Conservation (phyloP, 176 grass and related monocot species). For the Oryza punctata region DNA sequence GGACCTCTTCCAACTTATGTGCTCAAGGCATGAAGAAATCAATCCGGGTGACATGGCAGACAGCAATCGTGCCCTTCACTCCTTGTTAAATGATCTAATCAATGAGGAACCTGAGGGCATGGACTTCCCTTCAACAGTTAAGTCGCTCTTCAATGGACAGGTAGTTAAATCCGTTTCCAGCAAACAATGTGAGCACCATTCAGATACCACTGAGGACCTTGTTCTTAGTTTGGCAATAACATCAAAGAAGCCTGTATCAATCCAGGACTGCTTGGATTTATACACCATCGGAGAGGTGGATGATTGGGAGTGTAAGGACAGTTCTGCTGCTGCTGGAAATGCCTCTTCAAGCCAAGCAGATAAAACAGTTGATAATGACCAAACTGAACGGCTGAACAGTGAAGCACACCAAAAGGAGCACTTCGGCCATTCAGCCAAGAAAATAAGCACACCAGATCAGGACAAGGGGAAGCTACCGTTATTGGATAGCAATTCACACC, state of each 20-base stretch:
- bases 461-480: background rate
- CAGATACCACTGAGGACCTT: slow-evolving; percentile 51
- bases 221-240: slow-evolving; percentile 73
- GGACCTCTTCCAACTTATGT: slow-evolving; percentile 62
- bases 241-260: slow-evolving; percentile 54
- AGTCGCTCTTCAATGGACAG: slow-evolving; percentile 61
- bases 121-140: slow-evolving; percentile 31
- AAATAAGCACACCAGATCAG: background rate
- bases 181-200: slow-evolving; percentile 59
- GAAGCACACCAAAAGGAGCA: background rate
- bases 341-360: too few species aligned
- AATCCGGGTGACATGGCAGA: slow-evolving; percentile 54
- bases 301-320: slow-evolving; percentile 43
- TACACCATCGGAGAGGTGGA: slow-evolving; percentile 57
- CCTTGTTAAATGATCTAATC: slow-evolving; percentile 61
- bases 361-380: background rate
- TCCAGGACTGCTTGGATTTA: slow-evolving; percentile 66
- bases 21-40: slow-evolving; percentile 55
- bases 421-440: background rate
- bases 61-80: slow-evolving; percentile 69
- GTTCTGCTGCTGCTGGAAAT: slow-evolving; percentile 33
- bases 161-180: slow-evolving; percentile 54
- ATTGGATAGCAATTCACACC: background rate
- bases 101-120: slow-evolving; percentile 42
- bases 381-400: background rate